Base-by-base conservation (phyloP, 495 filamentous ascomycete genomes). In the Bacidia gigantensis region DNA sequence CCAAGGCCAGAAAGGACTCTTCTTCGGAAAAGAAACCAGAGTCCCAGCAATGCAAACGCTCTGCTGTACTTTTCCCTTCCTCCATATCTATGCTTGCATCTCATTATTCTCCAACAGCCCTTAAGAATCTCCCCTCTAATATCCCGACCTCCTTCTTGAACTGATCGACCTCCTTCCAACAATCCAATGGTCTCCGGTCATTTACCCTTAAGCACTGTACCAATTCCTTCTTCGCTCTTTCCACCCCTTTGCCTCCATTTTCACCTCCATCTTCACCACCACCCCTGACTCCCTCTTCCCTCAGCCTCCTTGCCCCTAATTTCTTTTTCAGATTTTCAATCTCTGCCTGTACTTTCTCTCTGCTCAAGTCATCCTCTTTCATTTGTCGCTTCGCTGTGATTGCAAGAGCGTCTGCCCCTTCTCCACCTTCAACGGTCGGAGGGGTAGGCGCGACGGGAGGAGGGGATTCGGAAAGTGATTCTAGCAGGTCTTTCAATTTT, bases 171-270 rank as follows among this genome's bases (percentile, higher is more conserved):
- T 98, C 93, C 66, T 79, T 76, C 83, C 87, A 97, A 75, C 92
- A 98, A 73, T 97, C 82, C 64, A 98, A 67, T 63, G 92, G 93
- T 67, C 88, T 75, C 48, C 89, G 72, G 62, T 97, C 90, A 69
- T 96, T 84, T 62, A 80, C 72, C 57, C 83, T 70, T 72, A 98
- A 71, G 66, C 92, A 98, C 44, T 77, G 74, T 55, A 92, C 78
- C 46, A 98, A 83, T 55, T 82, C 77, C 53, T 75, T 69, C 63
- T 83, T 84, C 32, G 93, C 89, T 65, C 72, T 73, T 64, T 84
- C 76, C 24, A 95, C 76, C 25, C 22, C 55, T 32, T 50, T 51
- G 45, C 68, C 73, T 53, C 80, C 76, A 65, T 82, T 79, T 49
- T 78, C 53, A 56, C 81, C 72, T 18, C 76, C 72, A 44, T 9